phyloP scores from a whole-genome alignment of 495 filamentous ascomycete species.

The Penicillium parvum region DNA sequence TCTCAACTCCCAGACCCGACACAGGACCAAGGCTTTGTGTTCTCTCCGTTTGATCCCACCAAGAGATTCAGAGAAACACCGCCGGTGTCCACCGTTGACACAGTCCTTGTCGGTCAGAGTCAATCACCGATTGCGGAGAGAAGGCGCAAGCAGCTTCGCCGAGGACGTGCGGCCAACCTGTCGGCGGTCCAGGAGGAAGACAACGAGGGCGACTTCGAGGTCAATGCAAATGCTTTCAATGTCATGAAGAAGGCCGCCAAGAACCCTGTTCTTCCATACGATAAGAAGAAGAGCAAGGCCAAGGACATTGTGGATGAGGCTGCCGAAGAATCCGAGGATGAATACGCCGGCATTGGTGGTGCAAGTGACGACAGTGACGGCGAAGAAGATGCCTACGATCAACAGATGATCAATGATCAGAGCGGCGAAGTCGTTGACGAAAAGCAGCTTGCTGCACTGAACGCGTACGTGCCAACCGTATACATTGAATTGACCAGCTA shows the following conservation, averaged over 20 bases:
- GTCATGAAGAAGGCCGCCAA: constrained; percentile 69
- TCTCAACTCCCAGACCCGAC: constrained; percentile 70
- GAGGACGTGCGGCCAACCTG: constrained; percentile 31
- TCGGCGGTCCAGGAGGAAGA: constrained; percentile 41
- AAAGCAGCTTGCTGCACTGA: constrained; percentile 75
- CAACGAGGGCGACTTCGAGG: constrained; percentile 34
- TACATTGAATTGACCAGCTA: background rate
- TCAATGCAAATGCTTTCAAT: constrained; percentile 59
- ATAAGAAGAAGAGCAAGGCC: constrained; percentile 85
- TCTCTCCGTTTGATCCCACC: constrained; percentile 50
- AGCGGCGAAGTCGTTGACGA: constrained; percentile 71
- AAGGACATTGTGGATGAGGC: constrained; percentile 87
- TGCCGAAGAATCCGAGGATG: constrained; percentile 96
- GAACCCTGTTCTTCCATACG: constrained; percentile 53
- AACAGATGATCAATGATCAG: constrained; percentile 89
- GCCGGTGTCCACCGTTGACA: constrained; percentile 62
- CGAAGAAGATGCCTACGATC: constrained; percentile 63
- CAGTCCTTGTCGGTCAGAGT: constrained; percentile 51
- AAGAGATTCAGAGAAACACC: constrained; percentile 61
- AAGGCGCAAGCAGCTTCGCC: constrained; percentile 56
- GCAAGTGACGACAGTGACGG: constrained; percentile 80
- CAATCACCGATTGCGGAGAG: constrained; percentile 59
- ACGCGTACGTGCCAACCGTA: constrained; percentile 69
- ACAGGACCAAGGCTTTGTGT: constrained; percentile 75
- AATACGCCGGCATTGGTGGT: constrained; percentile 93